Percentiles rank a stretch among this genome's conserved stretches.
These are phyloP conservation scores for Pythium biforme DNA, from an alignment of 352 stramenopile genomes.

Conservation along the genomic window DNA sequence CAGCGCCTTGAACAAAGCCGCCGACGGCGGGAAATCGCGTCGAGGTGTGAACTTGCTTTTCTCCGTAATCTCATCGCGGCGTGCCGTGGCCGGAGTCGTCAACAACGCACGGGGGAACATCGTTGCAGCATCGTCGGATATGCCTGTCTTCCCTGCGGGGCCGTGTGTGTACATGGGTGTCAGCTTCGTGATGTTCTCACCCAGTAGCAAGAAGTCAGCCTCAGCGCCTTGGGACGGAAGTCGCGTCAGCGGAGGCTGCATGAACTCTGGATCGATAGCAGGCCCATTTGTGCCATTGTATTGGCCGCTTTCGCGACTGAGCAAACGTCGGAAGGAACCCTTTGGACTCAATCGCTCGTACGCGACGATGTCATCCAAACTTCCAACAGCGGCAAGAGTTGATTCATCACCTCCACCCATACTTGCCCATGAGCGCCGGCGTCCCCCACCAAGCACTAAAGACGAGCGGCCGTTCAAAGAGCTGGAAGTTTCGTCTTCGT, in stretches of 20 bases:
- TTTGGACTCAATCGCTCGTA: slow-evolving; percentile 44
- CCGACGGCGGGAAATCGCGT: slow-evolving; percentile 81
- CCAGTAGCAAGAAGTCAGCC: slow-evolving; percentile 49
- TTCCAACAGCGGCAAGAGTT: slow-evolving; percentile 6
- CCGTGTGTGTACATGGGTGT: slow-evolving; percentile 37
- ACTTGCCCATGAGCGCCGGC: slow-evolving; percentile 22
- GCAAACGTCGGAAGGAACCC: slow-evolving; percentile 42
- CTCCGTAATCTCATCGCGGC: slow-evolving; percentile 73
- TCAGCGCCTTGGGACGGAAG: slow-evolving; percentile 42
- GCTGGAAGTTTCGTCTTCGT: slow-evolving; percentile 14
- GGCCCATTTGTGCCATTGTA: not conserved
- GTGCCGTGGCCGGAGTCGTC: slow-evolving; percentile 49
- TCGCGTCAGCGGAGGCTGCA: slow-evolving; percentile 30
- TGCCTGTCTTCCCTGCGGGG: slow-evolving; percentile 34
- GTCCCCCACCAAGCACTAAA: slow-evolving; percentile 1
- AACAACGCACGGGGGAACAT: slow-evolving; percentile 74
- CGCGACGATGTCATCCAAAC: slow-evolving; percentile 25
- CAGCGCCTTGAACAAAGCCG: slow-evolving; percentile 83
- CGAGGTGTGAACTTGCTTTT: slow-evolving; percentile 79
- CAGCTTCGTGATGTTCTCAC: slow-evolving; percentile 67
- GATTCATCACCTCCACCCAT: slow-evolving; percentile 24
- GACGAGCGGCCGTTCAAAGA: not conserved
- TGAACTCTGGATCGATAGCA: slow-evolving; percentile 20
- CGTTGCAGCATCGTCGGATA: slow-evolving; percentile 66
- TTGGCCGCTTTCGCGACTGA: slow-evolving; percentile 35